These are phyloP conservation scores for Mucuna pruriens DNA, from an alignment of 306 rosid genomes.

Conservation along the genomic window DNA sequence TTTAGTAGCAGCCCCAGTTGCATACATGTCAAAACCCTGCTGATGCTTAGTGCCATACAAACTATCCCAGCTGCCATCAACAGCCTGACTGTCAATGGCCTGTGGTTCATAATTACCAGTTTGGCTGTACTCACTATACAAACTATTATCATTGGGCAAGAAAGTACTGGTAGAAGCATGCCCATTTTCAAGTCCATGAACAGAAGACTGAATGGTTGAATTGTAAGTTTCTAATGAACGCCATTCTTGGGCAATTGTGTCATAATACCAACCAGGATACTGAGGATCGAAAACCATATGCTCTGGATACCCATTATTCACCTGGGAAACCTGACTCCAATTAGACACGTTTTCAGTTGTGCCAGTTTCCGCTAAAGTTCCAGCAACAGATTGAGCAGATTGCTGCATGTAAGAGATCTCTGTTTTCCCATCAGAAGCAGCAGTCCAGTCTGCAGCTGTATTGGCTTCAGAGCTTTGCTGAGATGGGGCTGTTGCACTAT, in stretches of 20 bases:
- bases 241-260: constrained; percentile 77
- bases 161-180: constrained; percentile 41
- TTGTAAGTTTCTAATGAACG: constrained; percentile 61
- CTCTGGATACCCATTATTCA: constrained; percentile 69
- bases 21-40: constrained; percentile 52
- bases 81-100: constrained; percentile 48
- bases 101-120: constrained; percentile 50
- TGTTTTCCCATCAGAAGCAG: constrained; percentile 47
- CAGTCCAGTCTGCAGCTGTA: constrained; percentile 47
- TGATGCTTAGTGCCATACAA: constrained; percentile 48
- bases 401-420: constrained; percentile 67
- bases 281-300: constrained; percentile 84
- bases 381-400: constrained; percentile 51
- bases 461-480: constrained; percentile 46
- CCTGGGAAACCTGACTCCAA: constrained; percentile 65
- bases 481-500: constrained; percentile 37
- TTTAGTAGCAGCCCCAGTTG: constrained; percentile 40
- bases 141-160: constrained; percentile 40
- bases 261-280: constrained; percentile 85
- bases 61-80: constrained; percentile 58
- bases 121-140: constrained; percentile 49
- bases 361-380: constrained; percentile 63
- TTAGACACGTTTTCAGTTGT: constrained; percentile 49
- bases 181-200: constrained; percentile 56
- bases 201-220: constrained; percentile 55